Conservation (phyloP, 2,329 filamentous ascomycete genomes). For the Pseudogymnoascus sp. region DNA sequence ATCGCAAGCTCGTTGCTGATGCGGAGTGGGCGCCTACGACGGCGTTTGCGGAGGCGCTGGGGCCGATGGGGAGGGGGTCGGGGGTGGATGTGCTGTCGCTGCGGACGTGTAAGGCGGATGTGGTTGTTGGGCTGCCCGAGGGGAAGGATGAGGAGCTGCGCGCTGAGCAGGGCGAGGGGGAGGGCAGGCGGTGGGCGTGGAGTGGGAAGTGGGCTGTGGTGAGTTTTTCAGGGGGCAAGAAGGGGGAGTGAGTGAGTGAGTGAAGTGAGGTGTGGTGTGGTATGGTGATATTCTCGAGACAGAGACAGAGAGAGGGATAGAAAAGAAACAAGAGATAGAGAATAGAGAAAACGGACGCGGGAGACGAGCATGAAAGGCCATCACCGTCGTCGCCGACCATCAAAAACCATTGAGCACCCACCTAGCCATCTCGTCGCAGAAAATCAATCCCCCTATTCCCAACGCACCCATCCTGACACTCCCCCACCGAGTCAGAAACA, state of each 20-base stretch:
- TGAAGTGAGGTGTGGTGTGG: too few species aligned
- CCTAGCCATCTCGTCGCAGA: background rate
- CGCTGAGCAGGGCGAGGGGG: constrained; percentile 51
- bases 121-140: constrained; percentile 76
- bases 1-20: constrained; percentile 84
- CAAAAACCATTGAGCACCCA: background rate
- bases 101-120: constrained; percentile 92
- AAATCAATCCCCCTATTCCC: background rate
- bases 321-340: background rate
- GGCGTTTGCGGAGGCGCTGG: constrained; percentile 74
- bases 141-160: constrained; percentile 78
- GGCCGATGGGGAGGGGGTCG: constrained; percentile 72
- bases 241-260: background rate
- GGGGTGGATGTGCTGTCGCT: constrained; percentile 79
- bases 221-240: constrained; percentile 66
- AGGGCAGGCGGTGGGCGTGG: constrained; percentile 82
- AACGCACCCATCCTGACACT: background rate
- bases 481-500: background rate
- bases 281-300: background rate
- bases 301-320: background rate
- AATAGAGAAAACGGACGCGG: too few species aligned
- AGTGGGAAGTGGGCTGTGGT: constrained; percentile 95
- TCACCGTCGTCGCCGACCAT: background rate
- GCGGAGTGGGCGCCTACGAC: constrained; percentile 81
- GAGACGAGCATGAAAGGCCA: background rate